These are phyloP conservation scores for Lachnellula suecica DNA, from an alignment of 2,329 filamentous ascomycete genomes.

Conservation along the genomic window DNA sequence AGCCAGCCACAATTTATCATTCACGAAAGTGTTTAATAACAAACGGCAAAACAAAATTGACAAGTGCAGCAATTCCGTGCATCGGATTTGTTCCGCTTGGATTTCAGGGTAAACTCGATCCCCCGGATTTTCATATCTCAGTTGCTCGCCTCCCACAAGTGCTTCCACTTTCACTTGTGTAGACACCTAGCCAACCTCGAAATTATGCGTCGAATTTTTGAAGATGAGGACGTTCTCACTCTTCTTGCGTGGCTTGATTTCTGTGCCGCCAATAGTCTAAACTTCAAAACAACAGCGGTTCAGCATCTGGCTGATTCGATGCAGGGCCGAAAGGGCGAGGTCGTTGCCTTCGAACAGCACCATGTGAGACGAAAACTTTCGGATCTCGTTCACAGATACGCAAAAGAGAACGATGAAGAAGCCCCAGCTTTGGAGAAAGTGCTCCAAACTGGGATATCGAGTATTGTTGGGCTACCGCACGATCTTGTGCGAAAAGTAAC, in stretches of 20 bases:
- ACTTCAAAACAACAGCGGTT: not conserved
- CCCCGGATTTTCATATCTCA: not conserved
- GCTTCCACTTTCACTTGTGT: not conserved
- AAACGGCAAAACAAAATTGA: not conserved
- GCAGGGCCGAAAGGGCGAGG: not conserved
- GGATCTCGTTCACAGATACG: not conserved
- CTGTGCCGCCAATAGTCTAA: not conserved
- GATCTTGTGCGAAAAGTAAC: not conserved
- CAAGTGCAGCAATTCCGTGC: not conserved
- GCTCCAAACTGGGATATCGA: not conserved
- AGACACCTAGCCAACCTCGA: not conserved
- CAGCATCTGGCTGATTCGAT: not conserved
- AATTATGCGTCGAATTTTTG: not conserved
- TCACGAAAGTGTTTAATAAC: not conserved
- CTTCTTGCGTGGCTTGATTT: slow-evolving; percentile 12
- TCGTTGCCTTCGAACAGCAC: not conserved
- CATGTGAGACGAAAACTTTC: not conserved
- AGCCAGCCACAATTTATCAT: not conserved
- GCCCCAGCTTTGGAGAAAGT: not conserved
- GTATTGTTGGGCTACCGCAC: not conserved
- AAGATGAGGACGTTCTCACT: not conserved
- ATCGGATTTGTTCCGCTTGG: not conserved
- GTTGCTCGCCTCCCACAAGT: not conserved
- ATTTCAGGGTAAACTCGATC: not conserved
- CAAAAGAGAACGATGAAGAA: not conserved